Conservation (phyloP, 306 rosid species). For the Malus orientalis region DNA sequence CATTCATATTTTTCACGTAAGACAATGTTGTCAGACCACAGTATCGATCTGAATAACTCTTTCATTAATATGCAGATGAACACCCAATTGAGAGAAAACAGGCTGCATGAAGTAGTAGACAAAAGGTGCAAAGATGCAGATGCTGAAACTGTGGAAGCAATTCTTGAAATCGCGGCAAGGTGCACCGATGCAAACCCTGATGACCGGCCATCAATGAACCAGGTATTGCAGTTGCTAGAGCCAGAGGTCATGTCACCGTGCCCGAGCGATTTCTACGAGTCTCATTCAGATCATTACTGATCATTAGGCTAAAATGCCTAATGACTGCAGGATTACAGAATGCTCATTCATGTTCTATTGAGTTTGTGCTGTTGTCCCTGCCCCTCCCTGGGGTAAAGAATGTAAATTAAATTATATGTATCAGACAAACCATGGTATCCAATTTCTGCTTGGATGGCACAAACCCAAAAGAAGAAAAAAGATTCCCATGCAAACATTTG, state of each 20-base stretch:
- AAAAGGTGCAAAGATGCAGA: constrained; percentile 62
- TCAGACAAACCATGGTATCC: not conserved
- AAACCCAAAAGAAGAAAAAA: too few relatives aligned
- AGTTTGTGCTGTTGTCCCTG: not conserved
- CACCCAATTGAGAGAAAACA: constrained; percentile 57
- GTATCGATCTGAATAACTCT: not conserved
- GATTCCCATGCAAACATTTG: too few relatives aligned
- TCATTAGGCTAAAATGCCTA: not conserved
- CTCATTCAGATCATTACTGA: constrained; percentile 67
- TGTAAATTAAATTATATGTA: constrained; percentile 25
- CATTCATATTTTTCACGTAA: not conserved
- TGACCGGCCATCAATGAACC: constrained; percentile 79
- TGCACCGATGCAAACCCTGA: constrained; percentile 84
- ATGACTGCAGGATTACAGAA: not conserved
- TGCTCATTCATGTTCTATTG: not conserved
- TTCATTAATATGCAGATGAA: constrained; percentile 48
- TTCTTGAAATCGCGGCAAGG: constrained; percentile 73
- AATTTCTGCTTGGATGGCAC: not conserved
- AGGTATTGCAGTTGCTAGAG: constrained; percentile 77
- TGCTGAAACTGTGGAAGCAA: constrained; percentile 58
- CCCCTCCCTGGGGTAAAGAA: constrained; percentile 17
- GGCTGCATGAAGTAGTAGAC: constrained; percentile 66
- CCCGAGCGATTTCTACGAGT: constrained; percentile 74
- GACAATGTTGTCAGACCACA: not conserved
- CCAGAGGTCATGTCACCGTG: constrained; percentile 84